Evolutionary conservation across 2,329 filamentous ascomycete species (phyloP), one percentile per base, ranked within the genome.

Genomic region (Cercospora zeina): DNA sequence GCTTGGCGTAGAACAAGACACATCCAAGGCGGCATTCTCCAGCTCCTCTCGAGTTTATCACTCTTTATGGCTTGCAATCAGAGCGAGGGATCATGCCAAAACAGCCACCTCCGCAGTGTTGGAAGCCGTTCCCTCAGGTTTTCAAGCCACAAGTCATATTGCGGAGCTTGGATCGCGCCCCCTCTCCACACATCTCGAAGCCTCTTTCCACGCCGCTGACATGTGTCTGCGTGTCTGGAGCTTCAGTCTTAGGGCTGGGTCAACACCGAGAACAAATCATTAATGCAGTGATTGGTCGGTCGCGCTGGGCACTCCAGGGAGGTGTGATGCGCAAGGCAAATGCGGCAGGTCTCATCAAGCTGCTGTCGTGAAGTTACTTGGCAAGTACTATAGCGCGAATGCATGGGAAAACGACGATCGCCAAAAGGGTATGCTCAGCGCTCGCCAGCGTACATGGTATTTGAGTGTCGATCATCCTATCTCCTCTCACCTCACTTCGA

Each of bases 61-160:
- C 24, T 27, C 3, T 27, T 27, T 33, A 19, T 47, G 19, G 2
- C 16, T n/a, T 45, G 36, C 36, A 56, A 56, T 42, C 36, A 24
- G 10, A 37, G 36, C 13, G 5, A 56, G 3, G 21, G 21, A 33
- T 42, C 19, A 11, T 30, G 54, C 36, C 54, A 39, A 21, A 49
- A 49, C 55, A 58, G 55, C 55, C 55, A 58, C 55, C 27, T 58
- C 55, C 55, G 30, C 55, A 58, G 37, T 19, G 31, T 34, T 19
- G 9, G 37, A 34, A 45, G 54, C 54, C 54, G 45, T 56, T 30
- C 42, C 55, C 36, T 58, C 55, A 58, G 27, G 42, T 27, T 21
- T 42, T 58, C 27, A 14, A 36, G 30, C 55, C 55, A 36, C 16
- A 7, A 58, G 54, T n/a, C 6, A 30, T 37, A 14, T 14, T 24